Evolutionary conservation across 805 yeast species (phyloP).

Genomic region (Sugiyamaella lignohabitans): DNA sequence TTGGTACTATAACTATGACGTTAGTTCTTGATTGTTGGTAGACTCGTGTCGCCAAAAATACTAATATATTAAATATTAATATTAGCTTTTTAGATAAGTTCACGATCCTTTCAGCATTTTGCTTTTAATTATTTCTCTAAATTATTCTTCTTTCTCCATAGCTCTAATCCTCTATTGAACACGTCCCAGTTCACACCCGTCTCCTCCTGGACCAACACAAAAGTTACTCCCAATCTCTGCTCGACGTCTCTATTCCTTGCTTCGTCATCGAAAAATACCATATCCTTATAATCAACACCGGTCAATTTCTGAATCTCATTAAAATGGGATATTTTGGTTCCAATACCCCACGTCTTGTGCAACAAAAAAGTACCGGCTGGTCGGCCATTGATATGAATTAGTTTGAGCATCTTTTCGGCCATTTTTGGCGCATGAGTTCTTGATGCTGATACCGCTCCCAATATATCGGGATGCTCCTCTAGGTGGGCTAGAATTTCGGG

Average conservation of each 20-base stretch:
- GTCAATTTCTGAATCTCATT: conserved; percentile 42
- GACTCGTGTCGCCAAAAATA: too few species aligned
- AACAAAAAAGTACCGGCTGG: conserved; percentile 51
- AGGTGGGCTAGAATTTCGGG: conserved; percentile 53
- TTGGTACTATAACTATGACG: too few species aligned
- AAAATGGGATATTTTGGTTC: conserved; percentile 50
- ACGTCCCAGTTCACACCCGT: conserved; percentile 49
- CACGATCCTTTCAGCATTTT: too few species aligned
- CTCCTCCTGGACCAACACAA: conserved; percentile 50
- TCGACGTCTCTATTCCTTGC: conserved; percentile 70
- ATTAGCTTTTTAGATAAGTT: too few species aligned
- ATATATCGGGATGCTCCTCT: conserved; percentile 38
- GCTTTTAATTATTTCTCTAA: too few species aligned
- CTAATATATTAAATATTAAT: too few species aligned
- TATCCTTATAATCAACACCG: conserved; percentile 41
- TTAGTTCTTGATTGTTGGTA: too few species aligned
- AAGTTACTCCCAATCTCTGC: conserved; percentile 54
- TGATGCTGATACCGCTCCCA: conserved; percentile 59
- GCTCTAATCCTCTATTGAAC: conserved; percentile 35
- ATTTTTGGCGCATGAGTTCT: conserved; percentile 72
- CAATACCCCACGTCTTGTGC: conserved; percentile 34
- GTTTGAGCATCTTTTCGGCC: conserved; percentile 57
- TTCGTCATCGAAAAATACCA: conserved; percentile 78
- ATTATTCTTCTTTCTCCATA: conserved; percentile 15
- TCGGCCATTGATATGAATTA: conserved; percentile 46